phyloP scores from a whole-genome alignment of 345 rosid genomes.

The Salix purpurea region DNA sequence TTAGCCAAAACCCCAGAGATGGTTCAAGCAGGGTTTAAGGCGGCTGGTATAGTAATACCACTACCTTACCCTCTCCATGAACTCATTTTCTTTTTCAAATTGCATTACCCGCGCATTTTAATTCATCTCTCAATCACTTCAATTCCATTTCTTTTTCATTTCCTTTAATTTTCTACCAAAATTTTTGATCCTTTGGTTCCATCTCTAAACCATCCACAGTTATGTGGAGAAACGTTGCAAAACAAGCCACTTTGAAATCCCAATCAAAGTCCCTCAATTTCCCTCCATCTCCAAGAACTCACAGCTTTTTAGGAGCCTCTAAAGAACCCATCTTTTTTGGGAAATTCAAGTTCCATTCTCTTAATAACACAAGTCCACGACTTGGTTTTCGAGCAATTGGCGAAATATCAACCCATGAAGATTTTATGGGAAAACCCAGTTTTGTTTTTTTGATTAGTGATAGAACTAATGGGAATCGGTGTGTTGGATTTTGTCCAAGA shows the following conservation, averaged over 20 bases:
- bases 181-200: constrained; percentile 27
- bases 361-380: constrained; percentile 13
- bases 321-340: constrained; percentile 28
- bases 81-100: background rate
- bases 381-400: constrained; percentile 27
- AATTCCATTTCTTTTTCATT: background rate
- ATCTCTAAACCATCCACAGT: constrained; percentile 29
- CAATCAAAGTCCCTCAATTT: constrained; percentile 19
- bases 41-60: constrained; percentile 14
- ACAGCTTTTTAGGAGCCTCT: constrained; percentile 31
- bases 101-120: background rate
- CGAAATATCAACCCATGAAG: constrained; percentile 33
- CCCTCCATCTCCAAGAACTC: constrained; percentile 24
- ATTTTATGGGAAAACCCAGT: constrained; percentile 27
- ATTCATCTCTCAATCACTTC: background rate
- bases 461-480: constrained; percentile 6
- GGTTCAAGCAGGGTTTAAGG: constrained; percentile 61
- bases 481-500: constrained; percentile 47
- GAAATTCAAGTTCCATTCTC: constrained; percentile 17
- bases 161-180: constrained; percentile 21
- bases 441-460: constrained; percentile 25
- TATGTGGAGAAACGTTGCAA: constrained; percentile 79
- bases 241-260: constrained; percentile 41
- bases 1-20: constrained; percentile 1
- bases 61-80: background rate